Base-by-base conservation (phyloP, 202 grass and related monocot genomes). In the Digitaria exilis region DNA sequence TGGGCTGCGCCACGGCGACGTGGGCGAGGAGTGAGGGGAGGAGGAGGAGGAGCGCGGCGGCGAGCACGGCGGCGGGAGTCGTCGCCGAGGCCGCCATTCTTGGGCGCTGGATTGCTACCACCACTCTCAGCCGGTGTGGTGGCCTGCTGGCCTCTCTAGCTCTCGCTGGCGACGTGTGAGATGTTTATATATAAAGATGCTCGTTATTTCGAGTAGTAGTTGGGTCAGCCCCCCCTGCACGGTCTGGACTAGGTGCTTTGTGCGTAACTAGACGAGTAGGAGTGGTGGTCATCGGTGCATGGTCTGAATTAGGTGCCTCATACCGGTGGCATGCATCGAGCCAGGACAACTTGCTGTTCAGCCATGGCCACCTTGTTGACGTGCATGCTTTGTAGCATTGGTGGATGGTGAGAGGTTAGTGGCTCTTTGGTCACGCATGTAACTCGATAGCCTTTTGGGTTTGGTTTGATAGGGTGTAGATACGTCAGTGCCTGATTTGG, bases 271-370 rank as follows among this genome's bases (percentile, higher is more conserved):
- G 7, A 66, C 41, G 58, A 80, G 15, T 73, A 65, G 75, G 69
- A 69, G 81, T 21, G 81, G 76, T 18, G 75, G 48, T 39, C 74
- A 79, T 87, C 50, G 64, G 65, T 61, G 81, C 62, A 84, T 88
- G 79, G 64, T 83, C 57, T 56, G 55, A 68, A 86, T 86, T 90
- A 86, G 88, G 88, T 90, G 84, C 59, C 73, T 73, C 88, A 90
- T 69, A 59, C 73, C 42, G 14, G 30, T 52, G 66, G 83, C 66
- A 30, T 80, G 86, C 48, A 60, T 48, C 52, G 4, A 32, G 7
- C n/a, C 15, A 78, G 30, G 14, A 30, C 46, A 79, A 52, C 66
- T 49, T 85, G 71, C 26, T 70, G 71, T 34, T 70, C 61, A 54
- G 73, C 65, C 80, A 88, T 67, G 74, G 55, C 66, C 80, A 88